A percentile compares a stretch with the other conserved stretches of the same genome.
Conservation (phyloP, 345 rosid genomes). For the Cardamine resedifolia region DNA sequence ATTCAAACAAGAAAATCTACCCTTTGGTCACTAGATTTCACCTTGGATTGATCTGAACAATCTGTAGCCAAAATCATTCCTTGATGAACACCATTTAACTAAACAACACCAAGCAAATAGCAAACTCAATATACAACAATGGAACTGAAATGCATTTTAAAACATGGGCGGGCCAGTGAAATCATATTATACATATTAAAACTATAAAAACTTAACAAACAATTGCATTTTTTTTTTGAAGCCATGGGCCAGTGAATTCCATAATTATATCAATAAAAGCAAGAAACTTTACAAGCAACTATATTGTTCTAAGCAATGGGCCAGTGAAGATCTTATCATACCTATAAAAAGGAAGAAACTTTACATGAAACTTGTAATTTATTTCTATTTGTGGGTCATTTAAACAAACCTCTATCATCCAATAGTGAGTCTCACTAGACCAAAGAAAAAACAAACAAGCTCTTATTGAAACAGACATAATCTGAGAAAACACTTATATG, state of each 20-base stretch:
- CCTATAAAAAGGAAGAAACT: conserved; percentile 8
- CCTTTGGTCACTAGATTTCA: conserved; percentile 63
- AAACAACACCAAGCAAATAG: conserved; percentile 8
- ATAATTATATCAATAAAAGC: not conserved
- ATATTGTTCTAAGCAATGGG: not conserved
- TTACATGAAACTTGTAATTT: not conserved
- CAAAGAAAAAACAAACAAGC: conserved; percentile 2
- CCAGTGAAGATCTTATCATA: not conserved
- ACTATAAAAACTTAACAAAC: not conserved
- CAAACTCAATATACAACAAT: conserved; percentile 10
- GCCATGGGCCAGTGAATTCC: conserved; percentile 9
- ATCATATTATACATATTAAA: conserved; percentile 2
- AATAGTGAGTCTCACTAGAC: conserved; percentile 15
- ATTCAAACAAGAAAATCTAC: conserved; percentile 32
- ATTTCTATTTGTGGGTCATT: not conserved
- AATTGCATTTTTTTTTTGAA: not conserved
- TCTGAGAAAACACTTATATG: conserved; percentile 9
- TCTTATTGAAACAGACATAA: conserved; percentile 11
- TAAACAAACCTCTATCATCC: not conserved
- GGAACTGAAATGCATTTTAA: not conserved
- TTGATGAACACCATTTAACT: conserved; percentile 51
- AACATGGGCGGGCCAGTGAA: conserved; percentile 12
- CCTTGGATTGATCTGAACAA: conserved; percentile 62
- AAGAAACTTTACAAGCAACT: conserved; percentile 12
- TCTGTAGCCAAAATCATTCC: conserved; percentile 50